A percentile compares a stretch with the other conserved stretches of the same genome.
Conservation (phyloP, 257 asterid species). For the Petunia secreta region DNA sequence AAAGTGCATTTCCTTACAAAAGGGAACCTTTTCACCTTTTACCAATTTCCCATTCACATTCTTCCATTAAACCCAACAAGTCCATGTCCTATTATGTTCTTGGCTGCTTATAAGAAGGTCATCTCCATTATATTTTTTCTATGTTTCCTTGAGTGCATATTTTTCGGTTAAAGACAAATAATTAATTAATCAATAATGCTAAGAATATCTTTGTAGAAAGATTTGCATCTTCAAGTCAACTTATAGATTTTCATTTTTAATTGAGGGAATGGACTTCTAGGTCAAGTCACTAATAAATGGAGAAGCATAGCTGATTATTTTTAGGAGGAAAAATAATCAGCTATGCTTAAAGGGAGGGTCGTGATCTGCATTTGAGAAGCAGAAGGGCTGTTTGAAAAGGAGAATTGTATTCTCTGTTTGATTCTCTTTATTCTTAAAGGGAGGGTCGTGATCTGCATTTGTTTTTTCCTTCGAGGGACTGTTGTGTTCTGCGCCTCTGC, state of each 20-base stretch:
- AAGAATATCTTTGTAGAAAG: conserved; percentile 14
- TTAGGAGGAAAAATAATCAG: too few relatives aligned
- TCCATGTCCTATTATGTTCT: too few relatives aligned
- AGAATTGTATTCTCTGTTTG: neutral
- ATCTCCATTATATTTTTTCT: too few relatives aligned
- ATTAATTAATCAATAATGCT: neutral
- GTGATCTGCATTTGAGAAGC: too few relatives aligned
- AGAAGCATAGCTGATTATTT: neutral
- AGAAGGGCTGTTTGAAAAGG: neutral
- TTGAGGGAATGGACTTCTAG: neutral
- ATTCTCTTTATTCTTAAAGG: neutral
- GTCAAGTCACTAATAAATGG: neutral
- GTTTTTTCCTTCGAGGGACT: too few relatives aligned
- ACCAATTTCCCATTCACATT: too few relatives aligned
- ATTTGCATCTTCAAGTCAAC: conserved; percentile 24
- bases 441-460: neutral
- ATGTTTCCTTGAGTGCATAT: neutral
- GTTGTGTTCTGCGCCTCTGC: too few relatives aligned
- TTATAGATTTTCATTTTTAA: neutral
- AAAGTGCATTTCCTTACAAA: too few relatives aligned
- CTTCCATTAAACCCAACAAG: too few relatives aligned
- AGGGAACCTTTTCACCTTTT: too few relatives aligned
- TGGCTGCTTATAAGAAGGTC: too few relatives aligned
- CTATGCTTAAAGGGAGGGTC: too few relatives aligned
- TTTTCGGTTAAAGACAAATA: neutral